Conservation (phyloP, 306 rosid species). For the Glycine latifolia region DNA sequence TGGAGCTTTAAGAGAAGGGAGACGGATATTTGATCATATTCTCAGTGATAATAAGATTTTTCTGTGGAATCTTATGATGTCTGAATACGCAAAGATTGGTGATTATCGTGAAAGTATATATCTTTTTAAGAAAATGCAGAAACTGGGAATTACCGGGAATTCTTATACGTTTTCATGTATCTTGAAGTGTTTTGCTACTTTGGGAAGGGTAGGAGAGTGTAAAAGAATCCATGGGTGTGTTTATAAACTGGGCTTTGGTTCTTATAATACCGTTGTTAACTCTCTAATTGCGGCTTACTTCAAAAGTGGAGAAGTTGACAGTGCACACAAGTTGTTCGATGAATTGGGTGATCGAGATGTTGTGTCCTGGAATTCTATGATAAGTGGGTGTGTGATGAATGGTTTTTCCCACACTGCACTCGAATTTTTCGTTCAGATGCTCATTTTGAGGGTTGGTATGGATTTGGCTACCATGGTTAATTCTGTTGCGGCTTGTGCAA, state of each 20-base stretch:
- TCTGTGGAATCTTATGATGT: conserved; percentile 73
- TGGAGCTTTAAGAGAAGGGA: conserved; percentile 63
- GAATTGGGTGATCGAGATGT: conserved; percentile 73
- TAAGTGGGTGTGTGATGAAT: conserved; percentile 68
- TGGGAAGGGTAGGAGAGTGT: conserved; percentile 57
- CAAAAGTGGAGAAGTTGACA: conserved; percentile 59
- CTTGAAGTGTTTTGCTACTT: conserved; percentile 65
- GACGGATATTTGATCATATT: conserved; percentile 57
- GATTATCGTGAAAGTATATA: conserved; percentile 57
- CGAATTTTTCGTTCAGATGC: conserved; percentile 59
- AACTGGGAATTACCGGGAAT: conserved; percentile 55
- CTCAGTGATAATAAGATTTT: conserved; percentile 55
- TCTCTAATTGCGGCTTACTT: conserved; percentile 63
- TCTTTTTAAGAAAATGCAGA: conserved; percentile 67
- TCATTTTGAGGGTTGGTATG: conserved; percentile 48
- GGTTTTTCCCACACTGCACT: conserved; percentile 60
- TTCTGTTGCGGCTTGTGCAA: conserved; percentile 72
- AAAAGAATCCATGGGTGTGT: conserved; percentile 66
- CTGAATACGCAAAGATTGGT: conserved; percentile 64
- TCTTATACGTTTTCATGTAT: conserved; percentile 70
- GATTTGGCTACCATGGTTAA: conserved; percentile 81
- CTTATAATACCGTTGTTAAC: conserved; percentile 56
- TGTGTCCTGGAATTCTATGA: conserved; percentile 82
- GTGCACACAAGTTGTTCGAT: conserved; percentile 72
- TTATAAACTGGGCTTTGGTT: conserved; percentile 58